Percentiles rank a stretch among this genome's conserved stretches.
Evolutionary conservation across 148 eudicot species (phyloP).

Genomic region (Fagopyrum esculentum): DNA sequence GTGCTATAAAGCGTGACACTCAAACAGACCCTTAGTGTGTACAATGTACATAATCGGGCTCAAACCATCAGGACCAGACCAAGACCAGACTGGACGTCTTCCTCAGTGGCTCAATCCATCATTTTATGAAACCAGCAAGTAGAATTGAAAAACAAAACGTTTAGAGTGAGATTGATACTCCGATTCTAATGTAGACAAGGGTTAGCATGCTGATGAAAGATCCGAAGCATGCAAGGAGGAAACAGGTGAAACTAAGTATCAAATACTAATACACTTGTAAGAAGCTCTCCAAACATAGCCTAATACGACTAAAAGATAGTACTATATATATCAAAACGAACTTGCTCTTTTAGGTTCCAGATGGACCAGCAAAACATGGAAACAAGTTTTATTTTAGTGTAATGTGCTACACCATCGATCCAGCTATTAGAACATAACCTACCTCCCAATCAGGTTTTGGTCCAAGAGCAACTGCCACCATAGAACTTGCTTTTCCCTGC

Average conservation of each 20-base stretch:
- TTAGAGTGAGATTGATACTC: background rate
- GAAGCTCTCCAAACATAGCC: background rate
- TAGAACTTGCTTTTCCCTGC: constrained; percentile 95
- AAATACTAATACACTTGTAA: background rate
- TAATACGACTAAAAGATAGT: background rate
- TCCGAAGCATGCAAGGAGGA: background rate
- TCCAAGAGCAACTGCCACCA: constrained; percentile 83
- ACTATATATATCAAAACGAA: background rate
- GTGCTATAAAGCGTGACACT: too few relatives aligned
- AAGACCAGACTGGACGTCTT: background rate
- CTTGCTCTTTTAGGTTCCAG: background rate
- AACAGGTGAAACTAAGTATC: background rate
- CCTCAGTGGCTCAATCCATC: too few relatives aligned
- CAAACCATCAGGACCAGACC: background rate
- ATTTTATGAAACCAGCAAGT: background rate
- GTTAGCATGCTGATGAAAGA: background rate
- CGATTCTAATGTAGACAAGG: background rate
- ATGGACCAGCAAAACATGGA: background rate
- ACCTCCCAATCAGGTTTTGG: constrained; percentile 98
- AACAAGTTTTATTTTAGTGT: background rate
- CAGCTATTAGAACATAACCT: constrained; percentile 14
- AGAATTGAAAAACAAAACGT: background rate
- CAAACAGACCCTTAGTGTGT: background rate
- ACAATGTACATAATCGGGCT: background rate
- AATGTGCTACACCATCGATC: background rate